Evolutionary conservation across 202 grass and related monocot species (phyloP), one percentile per base, ranked within the genome.

Genomic region (Zizania palustris): DNA sequence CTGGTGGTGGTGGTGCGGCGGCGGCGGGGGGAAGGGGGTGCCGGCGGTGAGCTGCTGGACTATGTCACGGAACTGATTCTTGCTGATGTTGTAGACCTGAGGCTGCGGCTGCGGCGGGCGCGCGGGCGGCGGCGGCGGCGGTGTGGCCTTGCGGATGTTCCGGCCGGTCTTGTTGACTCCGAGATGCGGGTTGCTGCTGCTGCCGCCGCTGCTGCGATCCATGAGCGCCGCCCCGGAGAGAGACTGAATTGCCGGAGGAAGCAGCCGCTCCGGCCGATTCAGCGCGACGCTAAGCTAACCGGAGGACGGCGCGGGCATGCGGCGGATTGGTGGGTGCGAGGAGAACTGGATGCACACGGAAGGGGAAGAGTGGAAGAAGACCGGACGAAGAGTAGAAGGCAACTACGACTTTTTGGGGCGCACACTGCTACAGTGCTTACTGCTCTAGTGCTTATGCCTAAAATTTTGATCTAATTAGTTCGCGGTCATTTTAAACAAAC

Each of bases 81-180:
- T 92, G 89, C 87, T 98, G 89, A 98, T 95, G 87, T 95, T 98
- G 87, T 98, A 98, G 46, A 98, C 96, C 85, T 98, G 95, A 6
- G 95, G 95, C 83, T 98, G 95, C 3, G 95, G 89, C 85, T 88
- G 91, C 7, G 84, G 84, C n/a, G 89, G 86, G 63, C 81, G 87
- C 9, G 74, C 12, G 14, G 79, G 82, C 37, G 4, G 78, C 8
- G 21, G 87, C 1, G 74, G 85, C 21, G 69, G 77, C 5, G 86
- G 83, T 39, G 87, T 89, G 28, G 78, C 77, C 82, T 98, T 98
- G 74, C 95, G 89, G 80, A 98, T 92, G 80, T 71, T 85, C 71
- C 86, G 93, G 75, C 95, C 86, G 65, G 90, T 82, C 85, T 88
- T 92, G 81, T 92, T 98, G 71, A 94, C 70, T 7, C 95, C 89